Conservation (phyloP, 768 basidiomycete genomes). For the Tricholoma hemisulphureum region DNA sequence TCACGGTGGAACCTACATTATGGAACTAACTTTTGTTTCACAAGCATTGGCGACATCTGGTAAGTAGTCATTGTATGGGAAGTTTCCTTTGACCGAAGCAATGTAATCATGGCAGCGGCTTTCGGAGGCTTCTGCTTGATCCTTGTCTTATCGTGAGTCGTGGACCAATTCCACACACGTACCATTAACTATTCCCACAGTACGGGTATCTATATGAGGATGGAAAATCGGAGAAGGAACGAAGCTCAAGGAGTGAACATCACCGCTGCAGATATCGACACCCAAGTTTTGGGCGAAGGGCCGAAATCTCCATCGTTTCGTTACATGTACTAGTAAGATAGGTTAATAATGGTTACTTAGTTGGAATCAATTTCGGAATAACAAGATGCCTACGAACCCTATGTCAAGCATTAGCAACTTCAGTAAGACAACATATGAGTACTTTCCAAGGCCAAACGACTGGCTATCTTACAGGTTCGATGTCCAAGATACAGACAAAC, state of each 20-base stretch:
- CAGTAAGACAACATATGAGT: slow-evolving; percentile 20
- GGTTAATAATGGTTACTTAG: background rate
- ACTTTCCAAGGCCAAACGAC: slow-evolving; percentile 16
- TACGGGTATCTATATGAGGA: slow-evolving; percentile 48
- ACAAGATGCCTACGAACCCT: background rate
- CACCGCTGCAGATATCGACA: slow-evolving; percentile 44
- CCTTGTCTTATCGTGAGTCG: slow-evolving; percentile 36
- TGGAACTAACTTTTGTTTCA: background rate
- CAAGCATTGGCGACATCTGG: slow-evolving; percentile 45
- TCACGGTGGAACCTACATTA: background rate
- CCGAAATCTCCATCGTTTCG: slow-evolving; percentile 42
- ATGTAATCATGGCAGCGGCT: slow-evolving; percentile 28
- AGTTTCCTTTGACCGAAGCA: background rate
- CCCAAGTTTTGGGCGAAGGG: slow-evolving; percentile 42
- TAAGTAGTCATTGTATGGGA: slow-evolving; percentile 17
- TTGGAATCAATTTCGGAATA: background rate
- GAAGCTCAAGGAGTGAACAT: slow-evolving; percentile 38
- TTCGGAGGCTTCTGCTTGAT: slow-evolving; percentile 48
- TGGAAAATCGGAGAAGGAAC: slow-evolving; percentile 46
- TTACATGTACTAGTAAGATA: slow-evolving; percentile 39
- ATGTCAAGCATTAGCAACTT: background rate
- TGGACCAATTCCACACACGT: background rate
- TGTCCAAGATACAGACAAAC: slow-evolving; percentile 17
- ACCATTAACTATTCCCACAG: slow-evolving; percentile 19
- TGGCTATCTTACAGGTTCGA: slow-evolving; percentile 15